Evolutionary conservation across 495 filamentous ascomycete species (phyloP).

Genomic region (Daldinia caldariorum): DNA sequence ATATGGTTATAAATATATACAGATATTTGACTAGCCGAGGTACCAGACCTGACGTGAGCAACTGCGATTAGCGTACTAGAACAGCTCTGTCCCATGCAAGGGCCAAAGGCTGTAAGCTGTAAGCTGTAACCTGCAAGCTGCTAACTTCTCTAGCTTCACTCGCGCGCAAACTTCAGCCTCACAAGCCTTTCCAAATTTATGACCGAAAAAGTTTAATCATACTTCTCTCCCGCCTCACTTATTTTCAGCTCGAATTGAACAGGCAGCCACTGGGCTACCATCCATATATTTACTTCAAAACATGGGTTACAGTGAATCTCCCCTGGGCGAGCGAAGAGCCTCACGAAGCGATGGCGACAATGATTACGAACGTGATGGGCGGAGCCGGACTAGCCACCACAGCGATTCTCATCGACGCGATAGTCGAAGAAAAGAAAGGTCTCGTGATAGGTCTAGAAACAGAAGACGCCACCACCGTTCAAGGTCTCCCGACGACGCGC

Average conservation of each 20-base stretch:
- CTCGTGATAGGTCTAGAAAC: slow-evolving; percentile 45
- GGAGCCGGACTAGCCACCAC: slow-evolving; percentile 33
- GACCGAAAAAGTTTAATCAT: slow-evolving; percentile 28
- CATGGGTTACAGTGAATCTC: slow-evolving; percentile 35
- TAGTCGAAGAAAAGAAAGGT: slow-evolving; percentile 34
- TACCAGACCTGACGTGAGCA: no score
- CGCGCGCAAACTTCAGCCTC: slow-evolving; percentile 33
- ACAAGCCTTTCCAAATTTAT: slow-evolving; percentile 14
- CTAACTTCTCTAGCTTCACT: neutral
- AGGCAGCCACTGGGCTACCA: neutral
- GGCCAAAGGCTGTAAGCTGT: no score
- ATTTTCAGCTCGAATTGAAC: slow-evolving; percentile 9
- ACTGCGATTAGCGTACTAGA: no score
- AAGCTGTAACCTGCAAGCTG: no score
- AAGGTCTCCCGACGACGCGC: slow-evolving; percentile 48
- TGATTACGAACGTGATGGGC: slow-evolving; percentile 36
- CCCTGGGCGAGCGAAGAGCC: slow-evolving; percentile 20
- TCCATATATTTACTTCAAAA: neutral
- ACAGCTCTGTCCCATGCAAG: no score
- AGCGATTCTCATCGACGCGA: slow-evolving; percentile 39
- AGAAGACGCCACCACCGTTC: slow-evolving; percentile 50
- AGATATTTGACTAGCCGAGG: no score
- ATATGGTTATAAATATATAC: no score
- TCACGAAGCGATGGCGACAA: slow-evolving; percentile 37
- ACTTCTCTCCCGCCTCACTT: slow-evolving; percentile 17